A percentile compares a stretch with the other conserved stretches of the same genome.
Conservation (phyloP, 805 yeast species). For the Phaffomyces opuntiae region DNA sequence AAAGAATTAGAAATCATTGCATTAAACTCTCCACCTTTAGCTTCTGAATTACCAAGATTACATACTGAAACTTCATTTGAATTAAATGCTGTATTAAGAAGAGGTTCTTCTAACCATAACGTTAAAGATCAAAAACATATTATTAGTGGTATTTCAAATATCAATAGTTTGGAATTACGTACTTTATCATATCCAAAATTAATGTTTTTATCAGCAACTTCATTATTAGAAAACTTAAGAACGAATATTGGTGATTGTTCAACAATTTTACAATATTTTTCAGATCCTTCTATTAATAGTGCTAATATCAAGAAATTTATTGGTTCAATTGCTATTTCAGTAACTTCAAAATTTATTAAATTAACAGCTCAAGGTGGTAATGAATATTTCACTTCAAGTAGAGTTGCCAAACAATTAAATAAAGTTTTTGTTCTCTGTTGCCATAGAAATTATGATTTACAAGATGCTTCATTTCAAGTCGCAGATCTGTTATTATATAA, state of each 20-base stretch:
- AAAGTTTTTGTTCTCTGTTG: slow-evolving; percentile 64
- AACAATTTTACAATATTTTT: slow-evolving; percentile 66
- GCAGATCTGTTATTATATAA: slow-evolving; percentile 59
- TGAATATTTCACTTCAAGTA: slow-evolving; percentile 48
- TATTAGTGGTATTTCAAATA: slow-evolving; percentile 30
- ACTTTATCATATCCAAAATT: slow-evolving; percentile 64
- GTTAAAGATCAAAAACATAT: slow-evolving; percentile 67
- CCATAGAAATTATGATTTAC: slow-evolving; percentile 68
- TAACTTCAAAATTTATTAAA: slow-evolving; percentile 49
- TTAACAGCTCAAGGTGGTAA: slow-evolving; percentile 42
- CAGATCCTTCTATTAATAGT: slow-evolving; percentile 75
- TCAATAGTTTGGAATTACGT: slow-evolving; percentile 45
- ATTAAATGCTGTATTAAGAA: slow-evolving; percentile 79
- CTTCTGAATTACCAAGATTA: slow-evolving; percentile 71
- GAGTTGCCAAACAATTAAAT: slow-evolving; percentile 62
- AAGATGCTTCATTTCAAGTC: slow-evolving; percentile 72
- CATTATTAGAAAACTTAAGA: slow-evolving; percentile 72
- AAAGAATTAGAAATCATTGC: slow-evolving; percentile 64
- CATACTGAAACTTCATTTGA: slow-evolving; percentile 90
- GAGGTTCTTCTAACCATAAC: slow-evolving; percentile 82
- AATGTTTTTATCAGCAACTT: slow-evolving; percentile 81
- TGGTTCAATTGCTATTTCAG: slow-evolving; percentile 53
- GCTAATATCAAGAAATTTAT: slow-evolving; percentile 64
- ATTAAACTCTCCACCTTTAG: slow-evolving; percentile 78
- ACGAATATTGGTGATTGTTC: slow-evolving; percentile 78